Evolutionary conservation across 192 early-diverging fungal species (phyloP).

Genomic region (Jimgerdemannia lactiflua): DNA sequence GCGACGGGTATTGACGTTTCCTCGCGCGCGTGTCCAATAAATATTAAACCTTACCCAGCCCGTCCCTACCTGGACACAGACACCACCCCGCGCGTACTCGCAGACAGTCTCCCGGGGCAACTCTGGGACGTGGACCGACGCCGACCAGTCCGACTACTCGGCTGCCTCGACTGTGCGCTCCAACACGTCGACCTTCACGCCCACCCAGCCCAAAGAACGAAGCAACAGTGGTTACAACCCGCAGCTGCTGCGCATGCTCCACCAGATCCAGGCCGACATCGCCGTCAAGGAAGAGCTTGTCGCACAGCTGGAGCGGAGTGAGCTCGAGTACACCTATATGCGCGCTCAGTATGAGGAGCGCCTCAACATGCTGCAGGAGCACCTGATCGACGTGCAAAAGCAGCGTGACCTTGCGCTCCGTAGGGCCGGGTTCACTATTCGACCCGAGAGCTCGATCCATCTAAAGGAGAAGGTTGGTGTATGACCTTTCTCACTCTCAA

Average conservation of each 20-base stretch:
- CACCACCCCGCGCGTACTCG: not conserved
- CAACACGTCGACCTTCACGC: not conserved
- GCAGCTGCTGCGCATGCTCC: constrained; percentile 38
- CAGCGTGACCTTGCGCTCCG: constrained; percentile 67
- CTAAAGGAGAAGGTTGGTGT: constrained; percentile 17
- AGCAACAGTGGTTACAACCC: constrained; percentile 16
- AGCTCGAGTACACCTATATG: constrained; percentile 57
- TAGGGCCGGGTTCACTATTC: constrained; percentile 37
- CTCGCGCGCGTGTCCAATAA: not conserved
- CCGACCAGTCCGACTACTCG: not conserved
- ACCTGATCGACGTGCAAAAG: constrained; percentile 46
- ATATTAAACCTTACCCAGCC: not conserved
- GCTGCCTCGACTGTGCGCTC: not conserved
- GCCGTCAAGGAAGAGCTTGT: constrained; percentile 61
- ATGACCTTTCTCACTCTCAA: constrained; percentile 16
- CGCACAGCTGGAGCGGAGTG: constrained; percentile 48
- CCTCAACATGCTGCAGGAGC: constrained; percentile 54
- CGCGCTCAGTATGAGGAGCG: constrained; percentile 69
- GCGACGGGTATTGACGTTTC: not conserved
- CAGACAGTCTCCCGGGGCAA: not conserved
- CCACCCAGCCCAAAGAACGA: not conserved
- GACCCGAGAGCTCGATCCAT: constrained; percentile 39
- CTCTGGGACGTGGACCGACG: not conserved
- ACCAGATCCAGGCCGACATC: constrained; percentile 59
- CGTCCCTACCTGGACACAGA: not conserved